Evolutionary conservation across 164 flowering plant genomes (phyloP), one percentile per base, ranked within the genome.

Genomic region (Magnolia sinica): DNA sequence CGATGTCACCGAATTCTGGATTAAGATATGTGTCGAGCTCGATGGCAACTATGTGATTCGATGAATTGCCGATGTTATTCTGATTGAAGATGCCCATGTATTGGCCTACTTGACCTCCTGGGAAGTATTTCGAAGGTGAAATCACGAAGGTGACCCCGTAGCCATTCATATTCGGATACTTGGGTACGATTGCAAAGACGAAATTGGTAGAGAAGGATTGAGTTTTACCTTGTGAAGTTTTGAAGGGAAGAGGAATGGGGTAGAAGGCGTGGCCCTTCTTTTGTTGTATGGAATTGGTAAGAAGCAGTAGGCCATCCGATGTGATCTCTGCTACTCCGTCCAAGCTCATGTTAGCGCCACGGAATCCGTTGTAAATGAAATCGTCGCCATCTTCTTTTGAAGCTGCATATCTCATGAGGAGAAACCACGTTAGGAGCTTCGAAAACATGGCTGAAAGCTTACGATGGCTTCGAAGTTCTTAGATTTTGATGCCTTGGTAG

Each of bases 311-410:
- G 18, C 81, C 83, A 7, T 64, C 66, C 8, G 75, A 22, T 45
- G 76, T 73, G 76, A 81, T 10, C 70, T 22, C 31, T 9, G 86
- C 84, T 64, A 52, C 13, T 37, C 84, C 84, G 37, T 79, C 76
- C 16, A 84, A 76, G 76, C 49, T 78, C 27, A 83, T 14, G 70
- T 78, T 73, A 16, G 81, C 71, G 2, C 78, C 73, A 18, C 3
- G 16, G n/a, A 78, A 78, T 2, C 76, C 80, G 8, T 72, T 13
- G 67, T 1, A 76, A 19, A 31, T 59, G 73, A 76, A 69, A 9
- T 13, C 66, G 11, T 3, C 8, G 10, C 24, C 68, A 6, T 65
- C 20, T 27, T 16, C 20, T 37, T 37, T 37, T 11, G 70, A 50
- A 49, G 20, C 51, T 6, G 75, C 18, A 50, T 20, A 1, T 7